These are phyloP conservation scores for Xerocomus minutiporus DNA, from an alignment of 1,284 basidiomycete species.

Conservation along the genomic window DNA sequence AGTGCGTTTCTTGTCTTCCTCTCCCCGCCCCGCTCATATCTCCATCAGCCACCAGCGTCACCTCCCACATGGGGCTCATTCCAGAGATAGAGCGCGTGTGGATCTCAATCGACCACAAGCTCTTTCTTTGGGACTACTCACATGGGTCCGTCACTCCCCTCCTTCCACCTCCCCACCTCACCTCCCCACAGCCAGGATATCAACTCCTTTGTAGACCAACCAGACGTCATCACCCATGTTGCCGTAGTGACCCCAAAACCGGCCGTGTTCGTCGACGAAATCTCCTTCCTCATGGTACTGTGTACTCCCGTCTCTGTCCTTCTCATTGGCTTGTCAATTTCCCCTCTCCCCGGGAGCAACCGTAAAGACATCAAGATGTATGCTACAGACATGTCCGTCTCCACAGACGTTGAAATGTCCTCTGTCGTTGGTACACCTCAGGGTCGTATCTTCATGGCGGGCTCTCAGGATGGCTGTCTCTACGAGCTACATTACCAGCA, in stretches of 20 bases:
- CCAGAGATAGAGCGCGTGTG: slow-evolving; percentile 93
- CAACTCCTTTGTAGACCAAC: slow-evolving; percentile 85
- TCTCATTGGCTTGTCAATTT: slow-evolving; percentile 79
- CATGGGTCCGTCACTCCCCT: slow-evolving; percentile 62
- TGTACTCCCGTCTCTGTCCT: slow-evolving; percentile 82
- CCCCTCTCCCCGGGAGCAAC: slow-evolving; percentile 44
- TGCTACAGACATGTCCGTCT: slow-evolving; percentile 80
- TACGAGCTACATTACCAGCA: slow-evolving; percentile 94
- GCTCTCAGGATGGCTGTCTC: slow-evolving; percentile 80
- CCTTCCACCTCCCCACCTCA: slow-evolving; percentile 1
- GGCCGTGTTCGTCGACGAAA: slow-evolving; percentile 90
- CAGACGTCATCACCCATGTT: slow-evolving; percentile 86
- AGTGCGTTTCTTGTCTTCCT: slow-evolving; percentile 41
- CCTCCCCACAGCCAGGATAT: slow-evolving; percentile 63
- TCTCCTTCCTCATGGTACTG: slow-evolving; percentile 85
- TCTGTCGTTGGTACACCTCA: slow-evolving; percentile 75
- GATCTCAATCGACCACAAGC: slow-evolving; percentile 91
- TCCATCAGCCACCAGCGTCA: slow-evolving; percentile 50
- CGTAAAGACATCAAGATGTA: slow-evolving; percentile 82
- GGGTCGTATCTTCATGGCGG: slow-evolving; percentile 90
- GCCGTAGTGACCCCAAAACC: slow-evolving; percentile 77
- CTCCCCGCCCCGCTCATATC: slow-evolving; percentile 15
- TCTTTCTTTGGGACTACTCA: slow-evolving; percentile 96
- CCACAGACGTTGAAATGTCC: slow-evolving; percentile 80
- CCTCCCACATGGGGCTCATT: slow-evolving; percentile 83